Conservation (phyloP, 164 flowering plant genomes). For the Piper longum region DNA sequence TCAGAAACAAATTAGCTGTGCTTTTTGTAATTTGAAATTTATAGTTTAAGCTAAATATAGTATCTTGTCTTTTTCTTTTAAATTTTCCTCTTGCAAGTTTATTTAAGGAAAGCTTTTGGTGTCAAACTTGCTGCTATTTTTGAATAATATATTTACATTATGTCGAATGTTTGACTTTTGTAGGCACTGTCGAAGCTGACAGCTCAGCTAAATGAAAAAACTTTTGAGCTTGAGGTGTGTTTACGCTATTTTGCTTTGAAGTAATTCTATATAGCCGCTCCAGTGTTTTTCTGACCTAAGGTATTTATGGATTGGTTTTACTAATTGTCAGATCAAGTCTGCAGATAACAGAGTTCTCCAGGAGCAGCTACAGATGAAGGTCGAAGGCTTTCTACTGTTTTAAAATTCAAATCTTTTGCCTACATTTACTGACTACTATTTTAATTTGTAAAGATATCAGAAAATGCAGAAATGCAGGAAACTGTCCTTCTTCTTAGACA, state of each 20-base stretch:
- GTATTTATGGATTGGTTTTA: conserved; percentile 7
- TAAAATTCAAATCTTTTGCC: neutral
- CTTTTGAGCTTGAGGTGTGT: conserved; percentile 80
- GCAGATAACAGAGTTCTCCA: conserved; percentile 19
- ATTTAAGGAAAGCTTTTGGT: too few relatives aligned
- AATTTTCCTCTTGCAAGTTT: too few relatives aligned
- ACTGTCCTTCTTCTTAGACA: conserved; percentile 52
- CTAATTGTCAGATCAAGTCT: conserved; percentile 44
- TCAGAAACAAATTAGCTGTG: too few relatives aligned
- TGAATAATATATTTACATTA: too few relatives aligned
- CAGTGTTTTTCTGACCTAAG: conserved; percentile 3
- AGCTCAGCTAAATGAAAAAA: conserved; percentile 58
- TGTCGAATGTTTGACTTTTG: neutral
- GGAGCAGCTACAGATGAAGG: conserved; percentile 47
- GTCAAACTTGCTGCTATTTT: too few relatives aligned
- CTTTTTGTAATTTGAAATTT: too few relatives aligned
- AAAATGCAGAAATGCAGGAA: conserved; percentile 72
- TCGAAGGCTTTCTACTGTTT: neutral
- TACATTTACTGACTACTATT: neutral
- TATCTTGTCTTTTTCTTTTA: too few relatives aligned
- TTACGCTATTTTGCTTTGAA: conserved; percentile 6
- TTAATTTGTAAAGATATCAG: conserved; percentile 27
- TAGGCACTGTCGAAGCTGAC: conserved; percentile 64
- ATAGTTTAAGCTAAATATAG: too few relatives aligned
- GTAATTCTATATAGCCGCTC: neutral